Percentiles rank a stretch among this genome's conserved stretches.
phyloP scores from a whole-genome alignment of 1,139 yeast species.

The Diutina pseudorugosa region DNA sequence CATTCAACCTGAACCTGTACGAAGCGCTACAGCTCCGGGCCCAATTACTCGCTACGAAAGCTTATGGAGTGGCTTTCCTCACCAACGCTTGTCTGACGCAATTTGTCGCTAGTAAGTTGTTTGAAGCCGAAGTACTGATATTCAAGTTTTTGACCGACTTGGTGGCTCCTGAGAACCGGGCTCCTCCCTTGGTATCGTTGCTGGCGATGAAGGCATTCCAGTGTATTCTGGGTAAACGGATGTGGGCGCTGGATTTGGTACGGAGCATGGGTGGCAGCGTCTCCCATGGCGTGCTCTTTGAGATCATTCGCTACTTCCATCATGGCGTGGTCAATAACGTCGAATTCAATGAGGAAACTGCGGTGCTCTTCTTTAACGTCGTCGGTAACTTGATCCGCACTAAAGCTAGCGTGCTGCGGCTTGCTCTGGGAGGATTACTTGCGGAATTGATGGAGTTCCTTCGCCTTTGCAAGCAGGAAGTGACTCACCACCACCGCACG shows the following conservation, averaged over 20 bases:
- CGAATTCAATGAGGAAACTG: slow-evolving; percentile 30
- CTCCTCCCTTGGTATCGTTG: slow-evolving; percentile 37
- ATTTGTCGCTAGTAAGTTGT: slow-evolving; percentile 49
- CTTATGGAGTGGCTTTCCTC: slow-evolving; percentile 49
- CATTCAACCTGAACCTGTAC: slow-evolving; percentile 48
- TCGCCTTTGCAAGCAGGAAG: slow-evolving; percentile 25
- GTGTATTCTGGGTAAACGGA: slow-evolving; percentile 54
- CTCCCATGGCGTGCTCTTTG: slow-evolving; percentile 72
- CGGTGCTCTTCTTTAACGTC: slow-evolving; percentile 43
- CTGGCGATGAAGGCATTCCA: slow-evolving; percentile 62
- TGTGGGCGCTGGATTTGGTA: slow-evolving; percentile 68
- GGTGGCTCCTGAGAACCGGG: slow-evolving; percentile 43
- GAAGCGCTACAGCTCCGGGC: slow-evolving; percentile 47
- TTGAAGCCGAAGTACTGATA: slow-evolving; percentile 67
- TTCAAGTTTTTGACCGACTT: slow-evolving; percentile 62
- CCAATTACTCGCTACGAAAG: slow-evolving; percentile 50
- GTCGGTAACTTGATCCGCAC: slow-evolving; percentile 46
- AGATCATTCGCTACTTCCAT: slow-evolving; percentile 51
- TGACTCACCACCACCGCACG: slow-evolving; percentile 36
- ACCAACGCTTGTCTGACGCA: slow-evolving; percentile 40
- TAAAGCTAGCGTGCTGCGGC: slow-evolving; percentile 32
- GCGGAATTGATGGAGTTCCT: slow-evolving; percentile 55
- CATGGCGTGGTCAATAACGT: slow-evolving; percentile 30
- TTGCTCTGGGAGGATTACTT: slow-evolving; percentile 60
- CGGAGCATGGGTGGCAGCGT: slow-evolving; percentile 85